Evolutionary conservation across 2,329 filamentous ascomycete genomes (phyloP), one percentile per base, ranked within the genome.

Genomic region (Ilyonectria mors-panacis): DNA sequence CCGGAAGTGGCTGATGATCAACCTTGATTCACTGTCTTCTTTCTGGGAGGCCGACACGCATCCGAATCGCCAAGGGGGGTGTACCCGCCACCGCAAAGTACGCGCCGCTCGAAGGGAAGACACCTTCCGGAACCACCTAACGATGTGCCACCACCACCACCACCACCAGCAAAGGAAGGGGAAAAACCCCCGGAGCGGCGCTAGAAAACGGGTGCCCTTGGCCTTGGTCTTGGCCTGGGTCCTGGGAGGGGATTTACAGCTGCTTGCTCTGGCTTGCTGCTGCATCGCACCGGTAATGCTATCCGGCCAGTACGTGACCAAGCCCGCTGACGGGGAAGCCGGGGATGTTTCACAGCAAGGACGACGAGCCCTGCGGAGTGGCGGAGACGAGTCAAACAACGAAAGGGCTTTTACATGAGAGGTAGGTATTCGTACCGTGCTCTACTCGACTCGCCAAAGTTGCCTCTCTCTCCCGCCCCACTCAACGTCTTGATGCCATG

Each of bases 171-270:
- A 57, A 50, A 30, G 33, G 51, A 63, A 62, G 66, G 62, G 65
- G 66, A 65, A n/a, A 48, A 54, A 66, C 67, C 63, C 71, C 70
- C 65, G 70, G 70, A 69, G 63, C 54, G 30, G 35, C 71, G 72
- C 68, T 75, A 75, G 67, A 70, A 70, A 73, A 73, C 63, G 69
- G 72, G 70, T 54, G 17, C 60, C 59, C 54, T 56, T 67, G 47
- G 47, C 63, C 55, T 51, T 58, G 63, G 67, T 56, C 67, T 62
- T 60, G 53, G n/a, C 30, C 51, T 33, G 21, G 15, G 17, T 9
- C 30, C 39, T 44, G 35, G 21, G 45, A 21, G 39, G 56, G 72
- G 30, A 33, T 33, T 33, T 12, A 33, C 30, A 33, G 30, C 30
- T 45, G 21, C 45, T 37, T 60, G 51, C 59, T 56, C 26, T 65